phyloP scores from a whole-genome alignment of 2,329 filamentous ascomycete genomes.

The Penicillium polonicum region DNA sequence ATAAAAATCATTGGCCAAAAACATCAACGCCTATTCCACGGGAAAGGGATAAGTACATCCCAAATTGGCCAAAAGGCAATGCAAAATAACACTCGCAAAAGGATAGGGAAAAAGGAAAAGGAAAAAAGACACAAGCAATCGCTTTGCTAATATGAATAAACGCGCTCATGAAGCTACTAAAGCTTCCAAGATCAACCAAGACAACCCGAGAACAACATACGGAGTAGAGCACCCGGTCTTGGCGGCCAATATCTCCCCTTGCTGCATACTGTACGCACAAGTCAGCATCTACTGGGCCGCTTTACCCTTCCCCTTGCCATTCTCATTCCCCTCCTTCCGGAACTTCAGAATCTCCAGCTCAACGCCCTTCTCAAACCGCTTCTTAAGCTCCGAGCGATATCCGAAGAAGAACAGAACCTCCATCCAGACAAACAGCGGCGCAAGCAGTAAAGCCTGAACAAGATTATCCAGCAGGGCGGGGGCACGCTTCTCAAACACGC shows the following conservation, averaged over 20 bases:
- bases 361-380: conserved; percentile 74
- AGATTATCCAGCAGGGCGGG: conserved; percentile 90
- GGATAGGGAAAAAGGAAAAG: background rate
- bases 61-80: background rate
- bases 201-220: background rate
- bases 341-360: conserved; percentile 75
- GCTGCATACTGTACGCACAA: background rate
- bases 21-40: background rate
- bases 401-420: conserved; percentile 87
- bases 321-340: conserved; percentile 48
- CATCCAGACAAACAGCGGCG: conserved; percentile 96
- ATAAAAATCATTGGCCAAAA: background rate
- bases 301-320: conserved; percentile 11
- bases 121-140: background rate
- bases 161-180: background rate
- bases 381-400: conserved; percentile 84
- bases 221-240: background rate
- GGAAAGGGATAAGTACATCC: background rate
- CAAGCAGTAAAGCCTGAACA: conserved; percentile 85
- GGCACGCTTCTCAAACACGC: conserved; percentile 80
- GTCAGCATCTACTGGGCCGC: conserved; percentile 16
- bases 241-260: conserved; percentile 8
- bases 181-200: background rate
- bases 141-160: conserved; percentile 4
- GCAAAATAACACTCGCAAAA: background rate